Evolutionary conservation across 441 rosid genomes (phyloP), one percentile per base, ranked within the genome.

Genomic region (Pelargonium fulgidum): DNA sequence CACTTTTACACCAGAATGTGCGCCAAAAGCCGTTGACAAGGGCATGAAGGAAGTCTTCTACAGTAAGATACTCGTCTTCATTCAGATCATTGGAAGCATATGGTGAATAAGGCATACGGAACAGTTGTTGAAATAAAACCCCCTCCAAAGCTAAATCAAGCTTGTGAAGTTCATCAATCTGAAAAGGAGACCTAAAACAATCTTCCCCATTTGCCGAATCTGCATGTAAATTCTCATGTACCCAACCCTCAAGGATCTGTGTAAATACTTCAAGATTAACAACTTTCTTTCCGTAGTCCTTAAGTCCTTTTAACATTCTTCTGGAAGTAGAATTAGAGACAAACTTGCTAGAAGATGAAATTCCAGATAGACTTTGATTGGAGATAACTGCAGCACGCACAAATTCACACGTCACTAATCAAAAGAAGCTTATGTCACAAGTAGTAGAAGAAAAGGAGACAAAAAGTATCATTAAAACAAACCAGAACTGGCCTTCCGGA

Each of bases 81-180:
- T 70, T 75, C 29, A 68, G 41, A 70, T 63, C 80, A 72, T 65
- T 47, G 10, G 76, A 70, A 73, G 77, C 73, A 76, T 76, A 69
- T 62, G 80, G 61, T 10, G 80, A 72, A 65, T 82, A 80, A 4
- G 89, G 88, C 92, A 87, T 85, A 13, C 92, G 89, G 36, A 67
- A 84, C 17, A 87, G 81, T 64, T 85, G 92, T 74, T 84, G 89
- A 76, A 87, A 80, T 17, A 81, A 62, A 70, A 85, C 86, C 17
- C 89, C 91, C 63, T 87, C 87, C 82, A 87, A 74, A 71, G 92
- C 92, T 66, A 84, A 80, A 78, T 87, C 89, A 69, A 87, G 86
- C 67, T 80, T 81, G 74, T 68, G 50, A 68, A 87, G 59, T 69
- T 87, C 89, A 67, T 82, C 84, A 61, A 80, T 78, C 14, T 75